A percentile compares a stretch with the other conserved stretches of the same genome.
Evolutionary conservation across 1,284 basidiomycete genomes (phyloP).

Genomic region (Pseudomicrostroma phylloplanum): DNA sequence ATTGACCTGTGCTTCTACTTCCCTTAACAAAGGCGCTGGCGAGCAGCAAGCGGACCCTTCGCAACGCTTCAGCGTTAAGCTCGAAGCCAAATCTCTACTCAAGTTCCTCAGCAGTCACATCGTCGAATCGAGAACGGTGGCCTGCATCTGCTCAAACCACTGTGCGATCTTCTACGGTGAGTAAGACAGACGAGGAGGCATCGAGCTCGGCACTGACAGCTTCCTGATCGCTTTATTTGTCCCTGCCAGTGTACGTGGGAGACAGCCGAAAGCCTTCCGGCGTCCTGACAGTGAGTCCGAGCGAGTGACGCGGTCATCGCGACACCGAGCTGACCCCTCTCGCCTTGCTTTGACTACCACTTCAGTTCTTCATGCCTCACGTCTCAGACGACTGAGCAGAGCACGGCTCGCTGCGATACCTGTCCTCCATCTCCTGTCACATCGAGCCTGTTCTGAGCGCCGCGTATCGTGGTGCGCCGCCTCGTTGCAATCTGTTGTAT

Average conservation of each 20-base stretch:
- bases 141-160: conserved; percentile 45
- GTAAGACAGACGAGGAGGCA: neutral
- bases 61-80: conserved; percentile 31
- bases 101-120: conserved; percentile 45
- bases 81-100: conserved; percentile 44
- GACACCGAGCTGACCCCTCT: neutral
- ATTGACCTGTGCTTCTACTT: neutral
- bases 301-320: neutral
- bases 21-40: neutral
- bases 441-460: too few species aligned
- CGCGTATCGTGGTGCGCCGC: too few species aligned
- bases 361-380: neutral
- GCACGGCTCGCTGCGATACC: neutral
- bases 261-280: neutral
- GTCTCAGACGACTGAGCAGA: neutral
- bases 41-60: neutral
- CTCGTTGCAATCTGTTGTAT: too few species aligned
- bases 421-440: neutral
- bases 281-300: neutral
- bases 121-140: conserved; percentile 45
- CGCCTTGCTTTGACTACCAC: neutral
- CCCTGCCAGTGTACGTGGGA: neutral
- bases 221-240: too few species aligned
- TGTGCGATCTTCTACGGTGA: conserved; percentile 49
- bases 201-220: too few species aligned